phyloP scores from a whole-genome alignment of 73 alveolate species.

The Tetrahymena elliotti region DNA sequence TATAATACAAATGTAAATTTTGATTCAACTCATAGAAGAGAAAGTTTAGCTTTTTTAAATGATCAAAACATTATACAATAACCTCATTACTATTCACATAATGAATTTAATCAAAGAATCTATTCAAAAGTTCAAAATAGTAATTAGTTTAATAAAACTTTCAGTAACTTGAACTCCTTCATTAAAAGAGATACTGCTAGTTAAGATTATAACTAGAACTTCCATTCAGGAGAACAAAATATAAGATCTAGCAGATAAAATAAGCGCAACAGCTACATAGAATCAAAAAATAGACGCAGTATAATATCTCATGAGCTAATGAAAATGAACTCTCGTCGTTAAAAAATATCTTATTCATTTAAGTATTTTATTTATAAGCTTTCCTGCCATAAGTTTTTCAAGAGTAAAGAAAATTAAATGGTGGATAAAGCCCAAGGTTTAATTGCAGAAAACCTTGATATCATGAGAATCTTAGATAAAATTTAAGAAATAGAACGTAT shows the following conservation, averaged over 20 bases:
- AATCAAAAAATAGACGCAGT: background rate
- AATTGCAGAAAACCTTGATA: background rate
- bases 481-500: background rate
- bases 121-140: background rate
- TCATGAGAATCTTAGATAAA: background rate
- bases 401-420: background rate
- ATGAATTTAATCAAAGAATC: background rate
- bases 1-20: too few species aligned
- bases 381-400: background rate
- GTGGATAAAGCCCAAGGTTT: background rate
- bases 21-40: background rate
- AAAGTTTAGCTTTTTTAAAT: background rate
- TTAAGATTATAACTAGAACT: background rate
- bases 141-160: too few species aligned
- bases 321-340: background rate
- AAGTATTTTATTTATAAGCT: background rate
- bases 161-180: background rate
- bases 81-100: background rate
- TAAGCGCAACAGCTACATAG: background rate
- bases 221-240: background rate
- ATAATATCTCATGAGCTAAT: background rate
- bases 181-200: background rate
- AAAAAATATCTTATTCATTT: background rate
- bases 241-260: background rate
- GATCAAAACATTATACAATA: background rate